These are phyloP conservation scores for Podila epicladia DNA, from an alignment of 192 early-diverging fungal species.

Conservation along the genomic window DNA sequence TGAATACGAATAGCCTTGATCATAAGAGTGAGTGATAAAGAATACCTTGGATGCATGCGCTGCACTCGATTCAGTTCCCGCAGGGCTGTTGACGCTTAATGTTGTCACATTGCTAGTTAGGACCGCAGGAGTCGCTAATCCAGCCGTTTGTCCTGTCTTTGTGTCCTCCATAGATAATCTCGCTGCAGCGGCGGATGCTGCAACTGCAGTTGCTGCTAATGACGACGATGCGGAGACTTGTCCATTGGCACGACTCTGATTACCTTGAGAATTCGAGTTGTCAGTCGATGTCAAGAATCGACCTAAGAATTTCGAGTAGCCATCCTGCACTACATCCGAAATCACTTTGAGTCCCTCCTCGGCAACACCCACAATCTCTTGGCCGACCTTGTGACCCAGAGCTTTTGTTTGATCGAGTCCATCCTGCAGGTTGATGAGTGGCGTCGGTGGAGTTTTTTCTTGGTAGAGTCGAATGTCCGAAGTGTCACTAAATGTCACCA, in stretches of 20 bases:
- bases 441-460: neutral
- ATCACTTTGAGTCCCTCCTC: conserved; percentile 53
- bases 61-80: neutral
- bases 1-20: too few species aligned
- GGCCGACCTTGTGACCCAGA: conserved; percentile 41
- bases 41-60: conserved; percentile 15
- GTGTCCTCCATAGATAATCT: neutral
- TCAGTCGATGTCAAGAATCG: conserved; percentile 46
- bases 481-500: conserved; percentile 13
- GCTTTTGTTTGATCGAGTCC: conserved; percentile 34
- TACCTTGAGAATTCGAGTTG: neutral
- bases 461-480: conserved; percentile 28
- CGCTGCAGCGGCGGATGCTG: neutral
- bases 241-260: conserved; percentile 1
- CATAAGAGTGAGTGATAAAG: too few species aligned
- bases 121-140: conserved; percentile 22
- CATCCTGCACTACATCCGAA: conserved; percentile 60
- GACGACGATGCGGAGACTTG: conserved; percentile 29
- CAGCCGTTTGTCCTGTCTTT: neutral
- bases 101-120: conserved; percentile 22
- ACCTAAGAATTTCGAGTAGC: conserved; percentile 57
- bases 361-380: conserved; percentile 47
- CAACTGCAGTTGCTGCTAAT: conserved; percentile 25
- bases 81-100: conserved; percentile 12
- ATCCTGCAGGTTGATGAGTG: conserved; percentile 29